Evolutionary conservation across 106 monocot genomes (phyloP).

Genomic region (Chionographis japonica): DNA sequence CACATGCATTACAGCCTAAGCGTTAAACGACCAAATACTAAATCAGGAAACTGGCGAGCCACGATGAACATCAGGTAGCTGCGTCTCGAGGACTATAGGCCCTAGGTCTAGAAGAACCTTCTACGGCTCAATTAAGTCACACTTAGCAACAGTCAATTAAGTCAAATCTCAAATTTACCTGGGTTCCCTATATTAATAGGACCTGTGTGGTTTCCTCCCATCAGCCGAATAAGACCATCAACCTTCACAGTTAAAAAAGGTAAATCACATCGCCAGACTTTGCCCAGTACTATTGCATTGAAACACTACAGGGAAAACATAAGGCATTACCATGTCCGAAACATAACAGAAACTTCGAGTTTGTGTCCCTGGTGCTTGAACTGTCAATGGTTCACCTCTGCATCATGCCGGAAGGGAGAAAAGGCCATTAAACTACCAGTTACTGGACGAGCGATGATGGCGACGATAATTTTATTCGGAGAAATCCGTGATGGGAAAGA

Average conservation of each 20-base stretch:
- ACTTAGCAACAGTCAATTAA: not conserved
- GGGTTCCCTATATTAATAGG: conserved; percentile 97
- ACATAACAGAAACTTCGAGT: conserved; percentile 78
- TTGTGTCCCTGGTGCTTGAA: conserved; percentile 61
- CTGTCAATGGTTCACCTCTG: conserved; percentile 52
- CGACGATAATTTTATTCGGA: not conserved
- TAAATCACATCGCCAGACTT: no score
- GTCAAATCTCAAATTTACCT: conserved; percentile 22
- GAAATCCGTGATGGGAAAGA: not conserved
- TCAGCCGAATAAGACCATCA: conserved; percentile 76
- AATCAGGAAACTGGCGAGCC: no score
- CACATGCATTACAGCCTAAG: no score
- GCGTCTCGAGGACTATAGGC: no score
- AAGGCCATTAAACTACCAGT: not conserved
- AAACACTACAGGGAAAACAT: no score
- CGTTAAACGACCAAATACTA: no score
- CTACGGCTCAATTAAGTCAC: no score
- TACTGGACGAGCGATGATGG: not conserved
- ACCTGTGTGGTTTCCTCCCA: conserved; percentile 89
- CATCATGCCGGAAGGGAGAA: not conserved
- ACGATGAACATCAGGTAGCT: no score
- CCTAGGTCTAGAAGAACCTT: no score
- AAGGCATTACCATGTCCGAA: conserved; percentile 47
- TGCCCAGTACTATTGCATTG: no score
- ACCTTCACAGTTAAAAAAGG: conserved; percentile 25